A percentile compares a stretch with the other conserved stretches of the same genome.
phyloP scores from a whole-genome alignment of 2,329 filamentous ascomycete species.

The Sclerotinia spermophila region DNA sequence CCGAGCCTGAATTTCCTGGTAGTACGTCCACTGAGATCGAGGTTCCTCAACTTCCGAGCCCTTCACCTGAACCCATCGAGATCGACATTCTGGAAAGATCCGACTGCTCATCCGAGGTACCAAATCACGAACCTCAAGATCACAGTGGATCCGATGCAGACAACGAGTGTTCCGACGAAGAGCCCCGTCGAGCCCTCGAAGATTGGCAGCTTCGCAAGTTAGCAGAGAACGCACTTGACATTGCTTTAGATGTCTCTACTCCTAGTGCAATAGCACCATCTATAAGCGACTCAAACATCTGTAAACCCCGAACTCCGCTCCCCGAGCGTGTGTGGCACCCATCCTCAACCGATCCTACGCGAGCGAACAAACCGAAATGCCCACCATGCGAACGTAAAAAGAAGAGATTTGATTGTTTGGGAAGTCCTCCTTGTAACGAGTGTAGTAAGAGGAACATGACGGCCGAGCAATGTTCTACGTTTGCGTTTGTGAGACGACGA shows the following conservation, averaged over 20 bases:
- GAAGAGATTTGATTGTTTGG: constrained; percentile 16
- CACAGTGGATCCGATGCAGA: constrained; percentile 15
- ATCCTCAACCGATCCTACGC: not conserved
- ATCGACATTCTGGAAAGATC: not conserved
- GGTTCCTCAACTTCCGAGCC: not conserved
- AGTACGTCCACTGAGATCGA: not conserved
- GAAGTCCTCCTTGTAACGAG: constrained; percentile 15
- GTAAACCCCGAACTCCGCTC: constrained; percentile 8
- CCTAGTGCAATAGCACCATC: not conserved
- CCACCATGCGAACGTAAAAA: constrained; percentile 16
- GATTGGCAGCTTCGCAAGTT: constrained; percentile 11
- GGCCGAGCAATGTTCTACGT: constrained; percentile 4
- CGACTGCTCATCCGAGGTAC: not conserved
- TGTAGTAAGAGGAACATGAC: constrained; percentile 14
- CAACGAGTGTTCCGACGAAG: constrained; percentile 9
- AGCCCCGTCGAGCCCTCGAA: not conserved
- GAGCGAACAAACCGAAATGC: constrained; percentile 18
- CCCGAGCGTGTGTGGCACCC: constrained; percentile 9
- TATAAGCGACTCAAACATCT: not conserved
- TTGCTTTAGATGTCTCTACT: not conserved
- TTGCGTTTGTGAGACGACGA: not conserved
- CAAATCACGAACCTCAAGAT: not conserved
- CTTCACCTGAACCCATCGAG: not conserved
- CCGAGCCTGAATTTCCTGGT: not conserved
- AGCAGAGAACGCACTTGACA: constrained; percentile 13